phyloP scores from a whole-genome alignment of 2,329 filamentous ascomycete genomes.

The Scedosporium apiospermum region DNA sequence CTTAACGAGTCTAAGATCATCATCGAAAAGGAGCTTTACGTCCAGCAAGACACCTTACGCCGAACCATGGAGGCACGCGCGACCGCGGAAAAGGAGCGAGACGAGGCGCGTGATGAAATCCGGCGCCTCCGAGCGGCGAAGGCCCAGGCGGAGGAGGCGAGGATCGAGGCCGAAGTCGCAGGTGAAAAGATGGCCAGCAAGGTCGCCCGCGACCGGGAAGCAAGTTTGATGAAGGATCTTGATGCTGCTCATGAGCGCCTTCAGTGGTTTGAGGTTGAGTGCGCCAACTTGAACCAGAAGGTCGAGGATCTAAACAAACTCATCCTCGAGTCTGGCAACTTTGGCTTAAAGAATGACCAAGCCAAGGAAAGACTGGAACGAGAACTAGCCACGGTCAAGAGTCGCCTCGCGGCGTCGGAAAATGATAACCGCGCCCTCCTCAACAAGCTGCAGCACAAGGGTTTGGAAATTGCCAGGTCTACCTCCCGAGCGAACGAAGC shows the following conservation, averaged over 20 bases:
- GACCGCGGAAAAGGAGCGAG: slow-evolving; percentile 75
- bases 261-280: slow-evolving; percentile 71
- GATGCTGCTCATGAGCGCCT: slow-evolving; percentile 69
- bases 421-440: slow-evolving; percentile 93
- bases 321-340: slow-evolving; percentile 81
- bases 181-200: slow-evolving; percentile 72
- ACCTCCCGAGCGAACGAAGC: slow-evolving; percentile 78
- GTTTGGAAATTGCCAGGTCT: slow-evolving; percentile 87
- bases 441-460: slow-evolving; percentile 96
- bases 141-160: slow-evolving; percentile 74
- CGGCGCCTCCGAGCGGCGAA: slow-evolving; percentile 75
- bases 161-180: slow-evolving; percentile 69
- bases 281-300: slow-evolving; percentile 63
- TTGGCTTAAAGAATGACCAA: slow-evolving; percentile 83
- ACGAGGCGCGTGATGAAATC: slow-evolving; percentile 80
- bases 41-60: slow-evolving; percentile 83
- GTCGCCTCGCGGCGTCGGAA: slow-evolving; percentile 80
- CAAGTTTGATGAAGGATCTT: slow-evolving; percentile 67
- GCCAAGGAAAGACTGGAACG: slow-evolving; percentile 88
- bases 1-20: slow-evolving; percentile 93
- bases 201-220: slow-evolving; percentile 71
- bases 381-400: slow-evolving; percentile 84
- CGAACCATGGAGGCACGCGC: slow-evolving; percentile 74
- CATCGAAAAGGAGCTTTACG: slow-evolving; percentile 96
- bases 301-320: slow-evolving; percentile 80